Evolutionary conservation across 176 grass and related monocot genomes (phyloP).

Genomic region (Stipa capillata): DNA sequence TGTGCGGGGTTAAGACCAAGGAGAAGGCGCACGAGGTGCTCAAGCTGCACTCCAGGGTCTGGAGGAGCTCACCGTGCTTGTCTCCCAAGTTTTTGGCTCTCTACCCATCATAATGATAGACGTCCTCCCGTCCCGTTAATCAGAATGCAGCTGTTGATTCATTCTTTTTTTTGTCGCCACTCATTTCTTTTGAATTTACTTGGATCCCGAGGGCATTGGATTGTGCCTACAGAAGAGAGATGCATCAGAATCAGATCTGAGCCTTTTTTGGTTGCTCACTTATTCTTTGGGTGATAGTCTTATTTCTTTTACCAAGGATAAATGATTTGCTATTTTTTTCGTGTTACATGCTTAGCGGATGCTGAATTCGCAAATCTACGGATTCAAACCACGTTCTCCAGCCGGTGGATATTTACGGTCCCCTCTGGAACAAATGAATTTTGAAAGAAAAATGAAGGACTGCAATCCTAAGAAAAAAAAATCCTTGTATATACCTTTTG

Average conservation of each 20-base stretch:
- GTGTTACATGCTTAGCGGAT: background rate
- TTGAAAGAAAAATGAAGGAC: no score
- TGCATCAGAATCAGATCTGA: background rate
- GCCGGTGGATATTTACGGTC: no score
- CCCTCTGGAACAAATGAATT: no score
- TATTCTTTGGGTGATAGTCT: background rate
- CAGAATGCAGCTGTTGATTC: conserved; percentile 7
- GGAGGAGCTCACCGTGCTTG: conserved; percentile 66
- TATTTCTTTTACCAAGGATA: background rate
- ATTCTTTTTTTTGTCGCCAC: background rate
- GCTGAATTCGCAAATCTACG: background rate
- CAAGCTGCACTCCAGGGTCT: conserved; percentile 63
- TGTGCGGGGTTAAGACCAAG: conserved; percentile 50
- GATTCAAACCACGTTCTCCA: background rate
- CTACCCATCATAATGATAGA: conserved; percentile 48
- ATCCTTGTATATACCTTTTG: no score
- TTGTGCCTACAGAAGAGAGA: conserved; percentile 8
- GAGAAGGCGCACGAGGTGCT: conserved; percentile 81
- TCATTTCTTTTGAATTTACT: background rate
- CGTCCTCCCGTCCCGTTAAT: background rate
- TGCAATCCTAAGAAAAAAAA: no score
- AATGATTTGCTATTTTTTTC: background rate
- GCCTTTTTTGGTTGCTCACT: conserved; percentile 10
- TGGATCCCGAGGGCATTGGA: conserved; percentile 22
- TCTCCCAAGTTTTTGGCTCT: conserved; percentile 43